A percentile compares a stretch with the other conserved stretches of the same genome.
These are phyloP conservation scores for Blastocystis sp. DNA, from an alignment of 352 stramenopile genomes.

Conservation along the genomic window DNA sequence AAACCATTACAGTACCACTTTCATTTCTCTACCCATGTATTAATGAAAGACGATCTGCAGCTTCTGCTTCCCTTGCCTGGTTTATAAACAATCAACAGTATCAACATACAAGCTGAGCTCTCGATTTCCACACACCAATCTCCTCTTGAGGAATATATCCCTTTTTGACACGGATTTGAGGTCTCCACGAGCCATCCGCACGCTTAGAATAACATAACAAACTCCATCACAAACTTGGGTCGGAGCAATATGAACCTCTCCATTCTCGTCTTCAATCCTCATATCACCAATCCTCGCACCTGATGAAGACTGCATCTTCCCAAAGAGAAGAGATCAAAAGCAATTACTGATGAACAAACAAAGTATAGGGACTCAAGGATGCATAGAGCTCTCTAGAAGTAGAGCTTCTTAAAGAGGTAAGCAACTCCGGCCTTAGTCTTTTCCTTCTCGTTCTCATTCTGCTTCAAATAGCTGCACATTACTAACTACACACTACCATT, in stretches of 20 bases:
- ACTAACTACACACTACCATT: neutral
- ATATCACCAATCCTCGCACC: neutral
- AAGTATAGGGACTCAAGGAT: neutral
- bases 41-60: too few relatives aligned
- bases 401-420: constrained; percentile 17
- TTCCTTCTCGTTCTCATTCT: constrained; percentile 68
- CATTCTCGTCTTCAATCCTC: constrained; percentile 39
- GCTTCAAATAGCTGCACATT: constrained; percentile 51
- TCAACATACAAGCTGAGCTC: neutral
- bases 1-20: too few relatives aligned
- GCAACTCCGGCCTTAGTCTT: constrained; percentile 62
- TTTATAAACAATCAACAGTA: neutral
- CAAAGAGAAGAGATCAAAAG: neutral
- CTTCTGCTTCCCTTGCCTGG: neutral
- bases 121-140: constrained; percentile 13
- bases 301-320: neutral
- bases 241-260: constrained; percentile 33
- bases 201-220: neutral
- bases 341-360: neutral
- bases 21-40: too few relatives aligned
- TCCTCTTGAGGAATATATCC: constrained; percentile 57
- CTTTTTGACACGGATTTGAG: neutral
- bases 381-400: neutral
- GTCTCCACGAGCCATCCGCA: constrained; percentile 44
- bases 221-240: constrained; percentile 3